These are phyloP conservation scores for Gliomastix tumulicola DNA, from an alignment of 2,329 filamentous ascomycete species.

Conservation along the genomic window DNA sequence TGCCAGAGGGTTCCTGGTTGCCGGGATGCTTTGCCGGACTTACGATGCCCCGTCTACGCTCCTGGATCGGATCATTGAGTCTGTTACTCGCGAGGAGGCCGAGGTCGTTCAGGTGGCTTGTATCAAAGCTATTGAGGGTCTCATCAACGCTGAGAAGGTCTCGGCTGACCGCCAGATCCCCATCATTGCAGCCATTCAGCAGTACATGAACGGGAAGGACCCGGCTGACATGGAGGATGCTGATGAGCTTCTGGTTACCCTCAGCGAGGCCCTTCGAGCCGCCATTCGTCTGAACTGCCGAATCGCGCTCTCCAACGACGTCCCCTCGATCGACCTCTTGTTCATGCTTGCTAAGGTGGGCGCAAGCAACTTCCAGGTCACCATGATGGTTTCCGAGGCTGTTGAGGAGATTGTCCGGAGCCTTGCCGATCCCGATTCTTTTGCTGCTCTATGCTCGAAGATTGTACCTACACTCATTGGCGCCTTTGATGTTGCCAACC, in stretches of 20 bases:
- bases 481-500: conserved; percentile 79
- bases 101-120: conserved; percentile 91
- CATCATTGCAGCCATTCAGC: conserved; percentile 55
- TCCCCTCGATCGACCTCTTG: conserved; percentile 71
- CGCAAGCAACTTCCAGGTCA: conserved; percentile 85
- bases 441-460: conserved; percentile 73
- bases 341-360: conserved; percentile 87
- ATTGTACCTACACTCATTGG: conserved; percentile 82
- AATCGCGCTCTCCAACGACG: conserved; percentile 64
- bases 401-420: conserved; percentile 80
- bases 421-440: conserved; percentile 62
- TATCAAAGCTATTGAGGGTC: conserved; percentile 74
- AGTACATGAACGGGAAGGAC: conserved; percentile 76
- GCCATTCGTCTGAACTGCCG: conserved; percentile 74
- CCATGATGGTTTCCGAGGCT: conserved; percentile 78
- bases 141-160: conserved; percentile 47
- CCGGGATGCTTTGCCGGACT: conserved; percentile 69
- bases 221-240: conserved; percentile 77
- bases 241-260: conserved; percentile 84
- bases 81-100: conserved; percentile 67
- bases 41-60: conserved; percentile 57
- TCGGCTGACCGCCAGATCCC: conserved; percentile 49
- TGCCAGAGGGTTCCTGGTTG: conserved; percentile 80
- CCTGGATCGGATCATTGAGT: conserved; percentile 66
- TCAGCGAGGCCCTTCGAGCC: conserved; percentile 79